Evolutionary conservation across 495 filamentous ascomycete genomes (phyloP), one percentile per base, ranked within the genome.

Genomic region (Peziza echinospora): DNA sequence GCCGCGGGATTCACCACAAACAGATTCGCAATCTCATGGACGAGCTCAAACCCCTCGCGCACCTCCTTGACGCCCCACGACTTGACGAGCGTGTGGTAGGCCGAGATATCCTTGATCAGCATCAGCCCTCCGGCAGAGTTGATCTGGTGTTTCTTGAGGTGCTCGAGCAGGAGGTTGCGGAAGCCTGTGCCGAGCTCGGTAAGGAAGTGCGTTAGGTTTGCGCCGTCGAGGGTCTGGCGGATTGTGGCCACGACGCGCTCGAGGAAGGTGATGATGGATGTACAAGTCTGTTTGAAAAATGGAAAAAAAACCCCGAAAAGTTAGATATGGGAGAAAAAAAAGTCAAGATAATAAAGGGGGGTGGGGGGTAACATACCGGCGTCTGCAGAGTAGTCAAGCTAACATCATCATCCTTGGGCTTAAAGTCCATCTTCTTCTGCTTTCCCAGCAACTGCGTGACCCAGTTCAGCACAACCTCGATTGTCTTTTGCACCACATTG

Each of bases 21-120:
- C 41, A 99, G 63, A 61, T 83, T 93, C n/a, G 84, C 87, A 49
- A 99, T 84, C 65, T 96, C 91, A 26, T 81, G 75, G 47, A 96
- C 60, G 34, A 91, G 69, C 65, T 96, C 87, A 54, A 93, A 73
- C 51, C 70, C 70, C 37, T 67, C 68, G 53, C 76, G 73, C 24
- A 83, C 71, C 34, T 82, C 78, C 51, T 64, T 61, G 13, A 87
- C 69, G 19, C 78, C 73, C 79, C 84, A 92, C 40, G 76, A 77
- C 47, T 78, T 73, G 40, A 96, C 67, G 21, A 91, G 67, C 41
- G 83, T 75, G 5, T 81, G 76, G 59, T 99, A 99, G 53, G 80
- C 82, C 13, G 81, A 83, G 53, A 94, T 80, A 60, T 99, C 91
- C 68, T 93, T 93, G 42, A 80, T 84, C 22, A 96, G 84, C 74